phyloP scores from a whole-genome alignment of 2,329 filamentous ascomycete species.

The Penicillium sp. region DNA sequence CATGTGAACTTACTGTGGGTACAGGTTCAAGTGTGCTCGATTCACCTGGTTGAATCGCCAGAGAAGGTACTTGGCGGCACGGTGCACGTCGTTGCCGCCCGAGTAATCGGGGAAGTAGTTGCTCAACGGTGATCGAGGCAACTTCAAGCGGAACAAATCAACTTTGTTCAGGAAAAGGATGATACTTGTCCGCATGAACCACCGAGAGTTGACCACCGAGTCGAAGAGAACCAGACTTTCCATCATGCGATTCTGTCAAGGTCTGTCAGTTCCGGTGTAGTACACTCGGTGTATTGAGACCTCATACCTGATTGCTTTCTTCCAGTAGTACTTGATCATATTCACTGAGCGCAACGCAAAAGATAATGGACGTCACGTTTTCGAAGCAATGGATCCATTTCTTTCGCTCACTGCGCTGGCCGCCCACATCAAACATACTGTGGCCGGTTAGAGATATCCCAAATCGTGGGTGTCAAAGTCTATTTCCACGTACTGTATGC shows the following conservation, averaged over 20 bases:
- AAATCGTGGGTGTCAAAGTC: not conserved
- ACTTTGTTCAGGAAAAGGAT: conserved; percentile 99
- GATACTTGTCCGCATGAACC: conserved; percentile 99
- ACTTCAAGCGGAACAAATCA: conserved; percentile 94
- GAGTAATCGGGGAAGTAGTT: conserved; percentile 99
- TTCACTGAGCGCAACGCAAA: conserved; percentile 95
- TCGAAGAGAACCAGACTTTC: conserved; percentile 95
- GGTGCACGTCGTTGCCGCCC: conserved; percentile 95
- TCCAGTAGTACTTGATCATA: conserved; percentile 97
- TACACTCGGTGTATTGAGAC: conserved; percentile 2
- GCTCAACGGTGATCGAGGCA: conserved; percentile 80
- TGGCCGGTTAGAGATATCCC: conserved; percentile 24
- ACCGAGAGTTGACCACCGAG: conserved; percentile 96
- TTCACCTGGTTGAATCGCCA: conserved; percentile 99
- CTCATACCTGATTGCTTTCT: conserved; percentile 86
- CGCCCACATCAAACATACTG: conserved; percentile 99
- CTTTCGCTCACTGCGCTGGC: conserved; percentile 94
- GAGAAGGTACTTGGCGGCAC: conserved; percentile 93
- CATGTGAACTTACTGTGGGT: conserved; percentile 76
- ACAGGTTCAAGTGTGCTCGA: conserved; percentile 89
- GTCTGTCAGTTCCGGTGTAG: conserved; percentile 9
- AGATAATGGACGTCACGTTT: conserved; percentile 98
- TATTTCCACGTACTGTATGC: conserved; percentile 79
- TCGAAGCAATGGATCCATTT: conserved; percentile 99
- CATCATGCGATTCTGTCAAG: conserved; percentile 96